Percentiles rank a stretch among this genome's conserved stretches.
Conservation (phyloP, 106 monocot genomes). For the Platanthera zijinensis region DNA sequence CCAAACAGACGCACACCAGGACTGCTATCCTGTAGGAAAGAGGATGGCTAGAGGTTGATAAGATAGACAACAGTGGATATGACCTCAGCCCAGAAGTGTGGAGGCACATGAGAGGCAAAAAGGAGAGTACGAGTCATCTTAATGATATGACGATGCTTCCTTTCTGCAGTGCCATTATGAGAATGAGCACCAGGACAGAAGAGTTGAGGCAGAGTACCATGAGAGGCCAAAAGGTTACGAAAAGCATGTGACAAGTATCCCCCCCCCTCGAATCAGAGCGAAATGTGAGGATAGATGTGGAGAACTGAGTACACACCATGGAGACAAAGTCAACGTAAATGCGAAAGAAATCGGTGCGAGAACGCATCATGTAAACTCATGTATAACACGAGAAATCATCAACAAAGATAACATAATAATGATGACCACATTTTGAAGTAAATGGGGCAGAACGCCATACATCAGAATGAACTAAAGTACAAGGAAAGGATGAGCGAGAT, state of each 20-base stretch:
- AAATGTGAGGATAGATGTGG: background rate
- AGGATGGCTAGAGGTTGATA: background rate
- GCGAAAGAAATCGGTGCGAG: background rate
- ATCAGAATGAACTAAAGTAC: too few species aligned
- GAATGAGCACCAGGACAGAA: background rate
- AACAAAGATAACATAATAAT: too few species aligned
- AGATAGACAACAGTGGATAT: background rate
- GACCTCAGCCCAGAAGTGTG: background rate
- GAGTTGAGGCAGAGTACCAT: background rate
- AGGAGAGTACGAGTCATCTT: background rate
- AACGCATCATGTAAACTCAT: too few species aligned
- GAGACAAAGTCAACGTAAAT: background rate
- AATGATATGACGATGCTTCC: background rate
- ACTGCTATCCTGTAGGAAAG: background rate
- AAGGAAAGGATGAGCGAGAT: too few species aligned
- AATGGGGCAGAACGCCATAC: too few species aligned
- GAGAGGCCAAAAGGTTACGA: too few species aligned
- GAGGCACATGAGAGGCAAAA: background rate
- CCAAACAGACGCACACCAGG: background rate
- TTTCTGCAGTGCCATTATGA: background rate
- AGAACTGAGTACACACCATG: background rate
- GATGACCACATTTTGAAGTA: too few species aligned
- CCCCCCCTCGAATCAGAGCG: too few species aligned
- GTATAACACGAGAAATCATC: too few species aligned
- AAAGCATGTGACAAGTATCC: too few species aligned